phyloP scores from a whole-genome alignment of 495 filamentous ascomycete species.

The Bathelium albidoporum region DNA sequence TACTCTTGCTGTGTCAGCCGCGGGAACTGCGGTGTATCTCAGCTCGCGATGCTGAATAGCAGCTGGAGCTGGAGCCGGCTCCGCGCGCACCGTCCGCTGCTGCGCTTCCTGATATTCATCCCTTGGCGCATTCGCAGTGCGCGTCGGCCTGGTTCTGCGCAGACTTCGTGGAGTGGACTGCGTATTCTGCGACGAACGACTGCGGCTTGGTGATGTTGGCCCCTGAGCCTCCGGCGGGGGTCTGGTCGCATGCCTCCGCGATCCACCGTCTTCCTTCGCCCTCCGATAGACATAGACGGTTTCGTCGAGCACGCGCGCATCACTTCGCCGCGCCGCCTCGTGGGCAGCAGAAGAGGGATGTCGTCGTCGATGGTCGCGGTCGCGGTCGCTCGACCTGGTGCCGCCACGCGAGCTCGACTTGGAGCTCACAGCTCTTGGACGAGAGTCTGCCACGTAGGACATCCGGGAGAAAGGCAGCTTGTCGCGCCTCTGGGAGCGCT shows the following conservation, averaged over 20 bases:
- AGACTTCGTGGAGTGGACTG: not conserved
- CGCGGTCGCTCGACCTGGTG: not conserved
- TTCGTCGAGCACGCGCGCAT: not conserved
- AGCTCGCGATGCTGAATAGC: constrained; percentile 3
- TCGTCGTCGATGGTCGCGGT: constrained; percentile 1
- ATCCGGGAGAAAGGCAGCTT: not conserved
- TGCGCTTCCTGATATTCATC: constrained; percentile 2
- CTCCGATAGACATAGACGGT: constrained; percentile 3
- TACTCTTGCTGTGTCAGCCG: not conserved
- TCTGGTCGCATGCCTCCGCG: not conserved
- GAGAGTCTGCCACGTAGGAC: constrained; percentile 6
- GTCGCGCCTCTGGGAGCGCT: not conserved
- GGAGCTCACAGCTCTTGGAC: constrained; percentile 4
- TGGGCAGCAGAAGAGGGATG: not conserved
- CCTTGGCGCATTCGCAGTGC: not conserved
- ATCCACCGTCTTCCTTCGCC: not conserved
- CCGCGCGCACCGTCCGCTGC: not conserved
- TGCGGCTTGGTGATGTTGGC: not conserved
- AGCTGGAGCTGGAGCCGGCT: not conserved
- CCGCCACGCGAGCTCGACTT: constrained; percentile 2
- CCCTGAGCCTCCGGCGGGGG: not conserved
- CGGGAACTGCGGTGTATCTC: not conserved
- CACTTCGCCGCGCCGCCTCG: not conserved
- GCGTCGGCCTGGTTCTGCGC: not conserved
- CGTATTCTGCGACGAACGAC: not conserved